phyloP scores from a whole-genome alignment of 257 asterid species.

The Solanum virginianum region DNA sequence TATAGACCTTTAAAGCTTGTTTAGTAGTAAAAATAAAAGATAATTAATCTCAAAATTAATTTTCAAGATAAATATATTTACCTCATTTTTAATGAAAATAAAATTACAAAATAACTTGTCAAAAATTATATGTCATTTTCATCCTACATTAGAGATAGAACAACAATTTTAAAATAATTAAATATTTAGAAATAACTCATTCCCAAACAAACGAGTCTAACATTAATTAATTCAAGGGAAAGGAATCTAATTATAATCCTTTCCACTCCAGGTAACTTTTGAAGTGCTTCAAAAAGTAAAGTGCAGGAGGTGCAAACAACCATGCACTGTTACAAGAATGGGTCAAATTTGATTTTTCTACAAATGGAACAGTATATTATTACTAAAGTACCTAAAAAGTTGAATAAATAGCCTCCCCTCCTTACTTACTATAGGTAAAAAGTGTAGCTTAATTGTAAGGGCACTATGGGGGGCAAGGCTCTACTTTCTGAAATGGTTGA shows the following conservation, averaged over 20 bases:
- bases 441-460: neutral
- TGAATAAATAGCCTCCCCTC: neutral
- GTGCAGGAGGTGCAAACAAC: neutral
- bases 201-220: too few species aligned
- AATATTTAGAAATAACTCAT: too few species aligned
- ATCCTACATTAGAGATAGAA: too few species aligned
- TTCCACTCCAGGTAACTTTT: neutral
- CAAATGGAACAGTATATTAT: neutral
- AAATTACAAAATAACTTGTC: too few species aligned
- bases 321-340: neutral
- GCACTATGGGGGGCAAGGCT: neutral
- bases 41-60: too few species aligned
- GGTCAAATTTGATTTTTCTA: neutral
- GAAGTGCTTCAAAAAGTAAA: neutral
- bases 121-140: too few species aligned
- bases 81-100: too few species aligned
- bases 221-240: too few species aligned
- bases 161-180: too few species aligned
- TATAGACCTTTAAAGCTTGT: too few species aligned
- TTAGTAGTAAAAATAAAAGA: too few species aligned
- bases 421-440: neutral
- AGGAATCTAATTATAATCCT: neutral
- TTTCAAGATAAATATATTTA: too few species aligned
- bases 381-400: neutral
- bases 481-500: neutral